Percentiles rank a stretch among this genome's conserved stretches.
Conservation (phyloP, 345 rosid species). For the Syzygium aqueum region DNA sequence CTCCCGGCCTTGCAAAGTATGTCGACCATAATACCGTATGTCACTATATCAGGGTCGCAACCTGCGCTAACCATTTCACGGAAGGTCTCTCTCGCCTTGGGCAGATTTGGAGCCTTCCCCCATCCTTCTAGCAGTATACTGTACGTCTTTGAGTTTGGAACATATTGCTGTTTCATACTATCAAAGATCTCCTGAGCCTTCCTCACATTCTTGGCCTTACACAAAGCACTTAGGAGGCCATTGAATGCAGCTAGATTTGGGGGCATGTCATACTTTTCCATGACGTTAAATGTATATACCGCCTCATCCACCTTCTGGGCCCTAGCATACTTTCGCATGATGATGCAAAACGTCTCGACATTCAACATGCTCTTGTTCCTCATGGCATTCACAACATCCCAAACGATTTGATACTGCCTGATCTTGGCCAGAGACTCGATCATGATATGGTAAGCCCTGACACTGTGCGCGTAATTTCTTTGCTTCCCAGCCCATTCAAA, state of each 20-base stretch:
- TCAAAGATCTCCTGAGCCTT: conserved; percentile 86
- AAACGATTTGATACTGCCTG: conserved; percentile 77
- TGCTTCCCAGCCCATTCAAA: conserved; percentile 95
- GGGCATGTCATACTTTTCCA: conserved; percentile 63
- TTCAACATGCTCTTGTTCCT: conserved; percentile 55
- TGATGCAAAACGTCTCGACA: conserved; percentile 77
- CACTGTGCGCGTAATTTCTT: conserved; percentile 50
- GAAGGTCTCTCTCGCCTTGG: conserved; percentile 75
- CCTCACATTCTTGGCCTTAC: conserved; percentile 86
- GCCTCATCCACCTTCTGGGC: conserved; percentile 79
- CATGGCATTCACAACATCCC: conserved; percentile 80
- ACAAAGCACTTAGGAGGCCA: conserved; percentile 74
- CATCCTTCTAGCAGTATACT: conserved; percentile 87
- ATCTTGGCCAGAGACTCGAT: conserved; percentile 74
- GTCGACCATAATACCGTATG: conserved; percentile 80
- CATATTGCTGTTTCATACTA: conserved; percentile 40
- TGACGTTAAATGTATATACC: conserved; percentile 69
- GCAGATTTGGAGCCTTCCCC: conserved; percentile 84
- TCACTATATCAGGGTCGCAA: conserved; percentile 78
- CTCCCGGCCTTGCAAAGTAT: conserved; percentile 84
- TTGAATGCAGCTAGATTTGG: conserved; percentile 69
- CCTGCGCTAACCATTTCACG: conserved; percentile 58
- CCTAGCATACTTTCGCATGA: conserved; percentile 83
- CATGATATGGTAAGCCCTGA: conserved; percentile 62
- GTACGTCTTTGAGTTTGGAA: conserved; percentile 61